Evolutionary conservation across 495 filamentous ascomycete genomes (phyloP), one percentile per base, ranked within the genome.

Genomic region (Neurospora pannonica): DNA sequence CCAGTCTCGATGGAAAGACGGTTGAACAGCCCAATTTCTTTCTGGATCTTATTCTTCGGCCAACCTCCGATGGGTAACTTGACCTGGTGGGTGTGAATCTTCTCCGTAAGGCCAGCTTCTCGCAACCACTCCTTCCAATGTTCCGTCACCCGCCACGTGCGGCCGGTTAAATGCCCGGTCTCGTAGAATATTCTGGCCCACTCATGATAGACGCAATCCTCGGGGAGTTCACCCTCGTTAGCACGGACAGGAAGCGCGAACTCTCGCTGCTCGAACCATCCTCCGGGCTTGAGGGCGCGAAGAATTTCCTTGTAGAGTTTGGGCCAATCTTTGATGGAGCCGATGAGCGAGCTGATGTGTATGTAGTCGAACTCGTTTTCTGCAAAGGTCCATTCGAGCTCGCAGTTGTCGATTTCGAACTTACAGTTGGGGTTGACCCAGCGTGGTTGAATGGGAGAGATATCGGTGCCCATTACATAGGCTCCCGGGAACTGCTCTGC

Each of bases 301-400:
- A 75, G 84, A 38, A 74, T 78, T 17, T 84, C 80, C 82, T 83
- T 28, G 24, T 77, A 74, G 13, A 84, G 84, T 39, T 75, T 80
- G 6, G 82, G 80, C 89, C 89, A 91, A 75, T 89, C 82, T 34
- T 77, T 75, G 69, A 90, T 83, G 34, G 83, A 85, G 67, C 82
- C 87, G 71, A 83, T 82, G 28, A 90, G 76, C 10, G 81, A 77
- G 40, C 89, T 84, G 6, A 87, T 83, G 78, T 90, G 88, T 72
- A 91, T 85, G 71, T 87, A 88, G 79, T 91, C 90, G 75, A 91
- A 91, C 70, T 78, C 73, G 21, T 85, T 79, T 24, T 78, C 72
- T 21, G 80, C 75, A 74, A 84, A 87, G 17, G 82, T 76, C 87
- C 87, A 90, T 11, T 79, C 77, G 15, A 74, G 70, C 70, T 86